Evolutionary conservation across 257 asterid species (phyloP), one percentile per base, ranked within the genome.

Genomic region (Nicotiana undulata): DNA sequence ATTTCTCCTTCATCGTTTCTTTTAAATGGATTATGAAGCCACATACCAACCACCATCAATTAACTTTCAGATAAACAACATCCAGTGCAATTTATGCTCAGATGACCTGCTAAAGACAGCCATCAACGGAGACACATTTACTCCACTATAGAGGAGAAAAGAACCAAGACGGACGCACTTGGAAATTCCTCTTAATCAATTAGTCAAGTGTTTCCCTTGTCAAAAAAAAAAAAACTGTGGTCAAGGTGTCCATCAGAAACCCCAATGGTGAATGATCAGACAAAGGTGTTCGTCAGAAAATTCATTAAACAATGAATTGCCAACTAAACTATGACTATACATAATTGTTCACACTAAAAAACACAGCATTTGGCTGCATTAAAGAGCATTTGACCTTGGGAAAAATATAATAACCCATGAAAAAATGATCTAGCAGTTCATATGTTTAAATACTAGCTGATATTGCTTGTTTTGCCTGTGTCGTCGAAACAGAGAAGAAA

Each of bases 31-130:
- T 51, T 13, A 51, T 46, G 60, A 72, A 72, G 15, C 31, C 18
- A 60, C 18, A 46, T 46, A 68, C 32, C 9, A 40, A 68, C 51
- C 60, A 46, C 51, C 60, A 15, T 72, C 59, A 72, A 72, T 72
- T 72, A 46, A 72, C 60, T 72, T 72, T 18, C 37, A 22, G 32
- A 40, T 70, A 46, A 72, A 72, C 60, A 13, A 72, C 12, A 44
- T 44, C 77, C 24, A 72, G 77, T 24, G 59, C 77, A 70, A 44
- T 70, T 6, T 72, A 72, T 44, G 59, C 77, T 72, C 58, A 72
- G 37, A 72, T 72, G 77, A 46, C 37, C 77, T 72, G 59, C 37
- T 72, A 46, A 29, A 46, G 22, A 22, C 49, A 6, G 77, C 37
- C 37, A 72, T 72, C 77, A 56, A 56, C 17, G 17, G 60, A 16